Percentiles rank a stretch among this genome's conserved stretches.
phyloP scores from a whole-genome alignment of 2,329 filamentous ascomycete species.

The Xylaria digitata region DNA sequence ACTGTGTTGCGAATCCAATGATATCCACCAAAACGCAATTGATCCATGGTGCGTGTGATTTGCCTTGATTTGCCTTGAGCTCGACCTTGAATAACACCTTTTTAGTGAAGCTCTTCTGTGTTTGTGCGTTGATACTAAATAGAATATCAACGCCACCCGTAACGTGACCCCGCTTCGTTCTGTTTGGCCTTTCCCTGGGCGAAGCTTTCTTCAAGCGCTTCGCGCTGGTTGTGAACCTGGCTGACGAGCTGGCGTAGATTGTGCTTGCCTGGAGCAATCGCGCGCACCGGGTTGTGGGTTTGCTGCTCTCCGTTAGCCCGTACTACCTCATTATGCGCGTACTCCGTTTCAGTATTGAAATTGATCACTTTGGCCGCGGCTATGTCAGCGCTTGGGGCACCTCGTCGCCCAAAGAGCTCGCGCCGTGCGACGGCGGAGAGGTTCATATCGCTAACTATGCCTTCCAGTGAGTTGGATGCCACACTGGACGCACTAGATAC shows the following conservation, averaged over 20 bases:
- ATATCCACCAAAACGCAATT: slow-evolving; percentile 14
- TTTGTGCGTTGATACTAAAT: background rate
- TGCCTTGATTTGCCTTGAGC: background rate
- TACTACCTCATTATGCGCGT: slow-evolving; percentile 83
- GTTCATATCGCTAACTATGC: slow-evolving; percentile 81
- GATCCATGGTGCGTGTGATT: background rate
- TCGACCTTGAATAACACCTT: background rate
- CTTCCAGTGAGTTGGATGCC: slow-evolving; percentile 67
- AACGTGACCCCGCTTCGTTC: slow-evolving; percentile 82
- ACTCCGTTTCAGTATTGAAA: slow-evolving; percentile 91
- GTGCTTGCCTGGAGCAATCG: slow-evolving; percentile 89
- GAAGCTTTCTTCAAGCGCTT: slow-evolving; percentile 92
- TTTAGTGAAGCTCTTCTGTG: background rate
- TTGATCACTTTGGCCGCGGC: slow-evolving; percentile 74
- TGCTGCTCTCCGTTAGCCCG: slow-evolving; percentile 76
- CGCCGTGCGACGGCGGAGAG: slow-evolving; percentile 80
- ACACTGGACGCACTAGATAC: slow-evolving; percentile 43
- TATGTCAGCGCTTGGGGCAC: slow-evolving; percentile 51
- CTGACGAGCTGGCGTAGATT: slow-evolving; percentile 88
- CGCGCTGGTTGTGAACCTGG: slow-evolving; percentile 82
- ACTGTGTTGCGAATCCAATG: slow-evolving; percentile 21
- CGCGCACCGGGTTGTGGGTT: slow-evolving; percentile 83
- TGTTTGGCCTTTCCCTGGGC: slow-evolving; percentile 82
- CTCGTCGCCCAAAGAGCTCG: slow-evolving; percentile 82
- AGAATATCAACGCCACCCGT: slow-evolving; percentile 74